phyloP scores from a whole-genome alignment of 495 filamentous ascomycete species.

The Penicillium daleae region DNA sequence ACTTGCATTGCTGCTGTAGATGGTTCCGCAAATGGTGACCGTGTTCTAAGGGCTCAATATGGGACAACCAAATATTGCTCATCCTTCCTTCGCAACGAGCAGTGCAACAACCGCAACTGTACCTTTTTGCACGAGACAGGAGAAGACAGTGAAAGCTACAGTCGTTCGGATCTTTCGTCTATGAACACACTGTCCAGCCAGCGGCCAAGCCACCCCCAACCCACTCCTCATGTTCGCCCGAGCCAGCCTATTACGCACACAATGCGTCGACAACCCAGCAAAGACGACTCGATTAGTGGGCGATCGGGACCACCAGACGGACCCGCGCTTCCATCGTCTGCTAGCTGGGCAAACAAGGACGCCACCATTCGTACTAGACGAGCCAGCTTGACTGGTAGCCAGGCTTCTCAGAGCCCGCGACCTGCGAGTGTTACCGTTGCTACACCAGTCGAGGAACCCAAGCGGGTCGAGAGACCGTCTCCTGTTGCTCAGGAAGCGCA shows the following conservation, averaged over 20 bases:
- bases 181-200: slow-evolving; percentile 88
- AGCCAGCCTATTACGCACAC: slow-evolving; percentile 63
- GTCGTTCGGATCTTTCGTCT: slow-evolving; percentile 92
- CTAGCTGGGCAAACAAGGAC: slow-evolving; percentile 88
- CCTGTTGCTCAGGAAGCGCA: slow-evolving; percentile 31
- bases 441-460: slow-evolving; percentile 46
- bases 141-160: slow-evolving; percentile 96
- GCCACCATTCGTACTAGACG: slow-evolving; percentile 68
- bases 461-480: slow-evolving; percentile 41
- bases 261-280: slow-evolving; percentile 74
- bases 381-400: slow-evolving; percentile 76
- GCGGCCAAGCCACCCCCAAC: slow-evolving; percentile 44
- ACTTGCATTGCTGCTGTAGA: slow-evolving; percentile 91
- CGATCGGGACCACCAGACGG: slow-evolving; percentile 64
- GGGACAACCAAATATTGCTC: slow-evolving; percentile 99
- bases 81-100: slow-evolving; percentile 90
- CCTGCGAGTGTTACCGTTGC: slow-evolving; percentile 63
- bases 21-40: slow-evolving; percentile 86
- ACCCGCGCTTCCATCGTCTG: slow-evolving; percentile 86
- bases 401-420: slow-evolving; percentile 79
- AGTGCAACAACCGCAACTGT: slow-evolving; percentile 90
- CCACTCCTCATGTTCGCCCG: slow-evolving; percentile 32
- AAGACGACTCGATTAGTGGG: slow-evolving; percentile 69
- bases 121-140: slow-evolving; percentile 98
- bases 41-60: slow-evolving; percentile 86